These are phyloP conservation scores for Ceratocystis smalleyi DNA, from an alignment of 2,329 filamentous ascomycete species.

Conservation along the genomic window DNA sequence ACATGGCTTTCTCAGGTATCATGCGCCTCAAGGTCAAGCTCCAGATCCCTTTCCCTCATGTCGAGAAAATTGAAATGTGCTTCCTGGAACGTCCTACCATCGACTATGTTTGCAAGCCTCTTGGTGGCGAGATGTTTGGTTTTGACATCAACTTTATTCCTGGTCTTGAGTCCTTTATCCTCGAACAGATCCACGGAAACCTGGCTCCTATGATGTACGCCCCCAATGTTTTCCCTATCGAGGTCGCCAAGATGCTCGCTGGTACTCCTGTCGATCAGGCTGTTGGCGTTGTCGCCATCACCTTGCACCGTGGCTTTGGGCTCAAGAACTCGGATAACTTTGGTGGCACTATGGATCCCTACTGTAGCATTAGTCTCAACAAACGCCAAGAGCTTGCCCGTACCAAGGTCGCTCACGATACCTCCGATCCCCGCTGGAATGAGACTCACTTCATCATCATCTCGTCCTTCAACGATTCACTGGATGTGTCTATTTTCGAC, in stretches of 20 bases:
- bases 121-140: constrained; percentile 86
- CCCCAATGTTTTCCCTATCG: constrained; percentile 94
- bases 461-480: constrained; percentile 72
- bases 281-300: constrained; percentile 83
- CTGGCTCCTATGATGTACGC: constrained; percentile 95
- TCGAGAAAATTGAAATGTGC: constrained; percentile 87
- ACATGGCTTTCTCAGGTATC: constrained; percentile 88
- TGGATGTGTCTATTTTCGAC: constrained; percentile 76
- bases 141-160: constrained; percentile 99
- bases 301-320: constrained; percentile 76
- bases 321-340: constrained; percentile 95
- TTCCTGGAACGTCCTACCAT: constrained; percentile 81
- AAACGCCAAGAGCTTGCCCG: constrained; percentile 64
- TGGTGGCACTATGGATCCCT: constrained; percentile 80
- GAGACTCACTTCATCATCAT: constrained; percentile 94
- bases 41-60: constrained; percentile 86
- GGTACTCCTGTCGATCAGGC: constrained; percentile 90
- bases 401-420: constrained; percentile 79
- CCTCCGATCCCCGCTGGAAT: constrained; percentile 79
- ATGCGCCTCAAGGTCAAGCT: constrained; percentile 98
- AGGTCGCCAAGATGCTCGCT: constrained; percentile 95
- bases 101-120: constrained; percentile 94
- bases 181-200: constrained; percentile 89
- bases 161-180: constrained; percentile 81
- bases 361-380: constrained; percentile 72